A percentile compares a stretch with the other conserved stretches of the same genome.
Conservation (phyloP, 2,329 filamentous ascomycete species). For the Cladobotryum protrusum region DNA sequence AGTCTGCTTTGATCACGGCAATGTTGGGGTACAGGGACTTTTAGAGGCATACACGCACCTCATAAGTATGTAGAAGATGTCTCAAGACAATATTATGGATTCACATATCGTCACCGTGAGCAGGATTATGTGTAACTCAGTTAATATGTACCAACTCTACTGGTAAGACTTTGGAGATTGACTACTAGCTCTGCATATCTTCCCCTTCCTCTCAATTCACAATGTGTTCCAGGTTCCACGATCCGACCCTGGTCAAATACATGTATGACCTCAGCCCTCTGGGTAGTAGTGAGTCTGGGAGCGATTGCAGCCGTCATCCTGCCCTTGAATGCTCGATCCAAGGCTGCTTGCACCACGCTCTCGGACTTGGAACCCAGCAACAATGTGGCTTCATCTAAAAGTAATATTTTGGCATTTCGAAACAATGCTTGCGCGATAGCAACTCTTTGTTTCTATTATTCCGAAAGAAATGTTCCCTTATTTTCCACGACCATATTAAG, state of each 20-base stretch:
- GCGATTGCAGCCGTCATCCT: conserved; percentile 95
- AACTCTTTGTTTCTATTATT: conserved; percentile 94
- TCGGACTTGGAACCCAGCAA: conserved; percentile 92
- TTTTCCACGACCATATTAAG: conserved; percentile 93
- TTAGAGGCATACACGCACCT: too few species aligned
- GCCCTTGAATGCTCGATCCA: conserved; percentile 78
- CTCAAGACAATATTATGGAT: too few species aligned
- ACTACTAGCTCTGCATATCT: neutral
- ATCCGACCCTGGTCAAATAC: conserved; percentile 81
- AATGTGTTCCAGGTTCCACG: conserved; percentile 84
- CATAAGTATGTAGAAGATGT: too few species aligned
- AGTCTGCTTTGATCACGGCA: too few species aligned
- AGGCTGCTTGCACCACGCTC: conserved; percentile 84
- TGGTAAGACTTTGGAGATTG: too few species aligned
- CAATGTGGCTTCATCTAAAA: conserved; percentile 92
- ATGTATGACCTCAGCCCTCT: conserved; percentile 89
- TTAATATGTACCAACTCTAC: too few species aligned
- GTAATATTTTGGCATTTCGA: conserved; percentile 79
- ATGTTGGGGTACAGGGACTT: too few species aligned
- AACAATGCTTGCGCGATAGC: conserved; percentile 88
- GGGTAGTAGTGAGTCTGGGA: conserved; percentile 89
- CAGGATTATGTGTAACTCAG: too few species aligned
- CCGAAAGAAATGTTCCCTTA: conserved; percentile 83
- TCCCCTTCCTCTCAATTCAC: conserved; percentile 54
- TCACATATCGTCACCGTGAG: too few species aligned